Base-by-base conservation (phyloP, 2,329 filamentous ascomycete genomes). In the Didymella exigua region DNA sequence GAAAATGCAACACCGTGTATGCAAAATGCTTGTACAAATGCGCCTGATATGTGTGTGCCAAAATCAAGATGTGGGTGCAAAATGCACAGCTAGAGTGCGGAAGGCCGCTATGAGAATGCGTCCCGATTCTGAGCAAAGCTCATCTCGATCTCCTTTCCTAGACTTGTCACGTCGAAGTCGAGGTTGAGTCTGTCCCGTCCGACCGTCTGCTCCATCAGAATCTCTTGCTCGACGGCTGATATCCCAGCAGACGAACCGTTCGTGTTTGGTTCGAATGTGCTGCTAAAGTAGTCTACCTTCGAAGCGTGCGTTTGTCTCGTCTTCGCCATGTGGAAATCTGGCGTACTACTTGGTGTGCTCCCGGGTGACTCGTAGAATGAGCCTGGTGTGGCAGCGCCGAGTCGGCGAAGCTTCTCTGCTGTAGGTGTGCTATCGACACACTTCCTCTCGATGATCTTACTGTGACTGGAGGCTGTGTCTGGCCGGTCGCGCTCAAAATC, bases 341-440 rank as follows among this genome's bases (percentile, higher is more conserved):
- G 47, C 11, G 42, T 52, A 23, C 31, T 48, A 21, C 43, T 33
- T 16, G 54, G 54, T 18, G 54, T 56, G 27, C 48, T 45, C 10
- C 49, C 50, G 4, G 43, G 30, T 4, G 53, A 43, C 23, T 67
- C 62, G 29, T 63, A 68, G 4, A 63, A 47, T 0, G 54, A 50
- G 11, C 49, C 42, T 11, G 63, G 56, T 5, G 44, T 59, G 5
- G 57, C 43, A 5, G 45, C 34, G 1, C 70, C 71, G 14, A 75
- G 65, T 16, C 73, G 68, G 6, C 74, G 16, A 5, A 74, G 66
- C 52, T 75, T 75, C 41, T 79, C 77, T 1, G 61, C 65, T 9
- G 71, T 77, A 0, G 78, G 79, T 2, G 79, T 81, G 21, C 72
- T 77, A 23, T 81, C 79, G 27, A 75, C 66, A 31, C 37, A 80